Conservation (phyloP, 257 asterid genomes). For the Scutellaria barbata region DNA sequence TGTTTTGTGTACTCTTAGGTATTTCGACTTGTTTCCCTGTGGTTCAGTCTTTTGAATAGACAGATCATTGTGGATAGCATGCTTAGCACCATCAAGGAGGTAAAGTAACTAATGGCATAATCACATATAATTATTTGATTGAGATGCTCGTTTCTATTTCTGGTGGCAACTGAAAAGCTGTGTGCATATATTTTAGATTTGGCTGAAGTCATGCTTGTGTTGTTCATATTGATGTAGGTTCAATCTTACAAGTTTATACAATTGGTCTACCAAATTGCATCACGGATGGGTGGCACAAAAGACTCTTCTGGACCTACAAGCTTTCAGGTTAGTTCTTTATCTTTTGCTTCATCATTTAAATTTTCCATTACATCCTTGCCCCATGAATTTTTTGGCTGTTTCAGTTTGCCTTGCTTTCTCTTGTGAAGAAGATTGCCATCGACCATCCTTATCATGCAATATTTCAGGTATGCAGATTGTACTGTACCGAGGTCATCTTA, state of each 20-base stretch:
- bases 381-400: conserved; percentile 31
- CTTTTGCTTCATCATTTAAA: neutral
- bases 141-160: conserved; percentile 7
- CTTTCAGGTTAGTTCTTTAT: conserved; percentile 69
- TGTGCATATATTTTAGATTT: conserved; percentile 25
- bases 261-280: conserved; percentile 95
- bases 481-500: conserved; percentile 16
- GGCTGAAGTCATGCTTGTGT: conserved; percentile 28
- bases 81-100: conserved; percentile 82
- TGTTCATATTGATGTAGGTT: conserved; percentile 55
- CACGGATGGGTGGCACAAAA: conserved; percentile 85
- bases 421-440: conserved; percentile 86
- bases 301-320: conserved; percentile 71
- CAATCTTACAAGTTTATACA: conserved; percentile 89
- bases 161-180: conserved; percentile 13
- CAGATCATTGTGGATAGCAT: conserved; percentile 74
- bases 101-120: conserved; percentile 35
- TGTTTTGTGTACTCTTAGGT: conserved; percentile 58
- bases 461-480: conserved; percentile 69
- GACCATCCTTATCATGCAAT: conserved; percentile 98
- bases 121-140: conserved; percentile 23
- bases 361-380: neutral
- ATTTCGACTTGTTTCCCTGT: conserved; percentile 92
- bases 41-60: conserved; percentile 85
- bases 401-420: conserved; percentile 93